Evolutionary conservation across 495 filamentous ascomycete species (phyloP), one percentile per base, ranked within the genome.

Genomic region (Penicillium bovifimosum): DNA sequence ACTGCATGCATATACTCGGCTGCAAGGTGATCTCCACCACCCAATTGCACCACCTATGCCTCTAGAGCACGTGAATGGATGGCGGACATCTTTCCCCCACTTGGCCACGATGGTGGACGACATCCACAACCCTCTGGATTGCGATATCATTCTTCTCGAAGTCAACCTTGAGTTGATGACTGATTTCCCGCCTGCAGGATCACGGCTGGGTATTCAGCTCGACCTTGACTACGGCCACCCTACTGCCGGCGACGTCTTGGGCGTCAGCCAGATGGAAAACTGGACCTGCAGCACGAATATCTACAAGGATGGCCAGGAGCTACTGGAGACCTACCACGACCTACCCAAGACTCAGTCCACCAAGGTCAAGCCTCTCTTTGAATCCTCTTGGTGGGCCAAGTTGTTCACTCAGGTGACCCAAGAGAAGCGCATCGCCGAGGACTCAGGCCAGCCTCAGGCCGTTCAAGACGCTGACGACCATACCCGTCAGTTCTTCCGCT

Each of bases 71-170:
- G 20, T 80, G 4, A 56, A 38, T 8, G 59, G 68, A 17, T 81
- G 79, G 79, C 71, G 68, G 8, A 52, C 60, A 0, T 71, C 65
- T 8, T 81, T 76, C 59, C 78, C 78, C 27, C 55, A 71, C 7
- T 52, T 81, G 41, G 62, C 64, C 14, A 51, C 66, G 0, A 58
- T 76, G 33, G 53, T 74, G 32, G 63, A 74, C 32, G 63, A 72
- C 29, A 47, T 63, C 6, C 65, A 67, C 20, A 59, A 62, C 6
- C 62, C 72, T 2, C 39, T 72, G 11, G 67, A 74, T 31, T 74
- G 70, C 41, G 76, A 80, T 31, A 67, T 80, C 13, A 74, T 79
- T 47, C 53, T 79, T 6, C 58, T 81, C 9, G 77, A 81, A 52
- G 69, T 70, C 6, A 75, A 69, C 26, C 63, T 80, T 10, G 54